These are phyloP conservation scores for Wickerhamiella australiensis DNA, from an alignment of 805 yeast species.

Conservation along the genomic window DNA sequence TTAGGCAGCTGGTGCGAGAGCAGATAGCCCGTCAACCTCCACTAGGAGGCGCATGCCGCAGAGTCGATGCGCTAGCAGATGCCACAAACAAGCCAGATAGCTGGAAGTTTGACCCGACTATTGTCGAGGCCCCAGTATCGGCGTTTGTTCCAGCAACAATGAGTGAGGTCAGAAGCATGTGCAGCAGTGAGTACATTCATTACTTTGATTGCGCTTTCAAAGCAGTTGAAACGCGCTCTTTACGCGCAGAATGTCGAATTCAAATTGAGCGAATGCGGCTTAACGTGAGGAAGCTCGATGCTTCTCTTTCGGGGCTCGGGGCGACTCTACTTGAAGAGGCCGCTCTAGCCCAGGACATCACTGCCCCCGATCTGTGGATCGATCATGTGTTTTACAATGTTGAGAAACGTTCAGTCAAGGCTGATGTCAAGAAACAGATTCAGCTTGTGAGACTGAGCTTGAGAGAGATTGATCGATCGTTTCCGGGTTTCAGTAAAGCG, in stretches of 20 bases:
- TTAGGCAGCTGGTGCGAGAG: neutral
- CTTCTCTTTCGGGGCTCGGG: conserved; percentile 1
- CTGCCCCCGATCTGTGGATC: conserved; percentile 34
- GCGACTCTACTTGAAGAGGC: conserved; percentile 2
- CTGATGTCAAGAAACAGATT: conserved; percentile 38
- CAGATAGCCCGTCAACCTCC: neutral
- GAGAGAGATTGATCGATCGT: conserved; percentile 36
- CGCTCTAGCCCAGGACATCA: conserved; percentile 13
- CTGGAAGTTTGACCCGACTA: conserved; percentile 7
- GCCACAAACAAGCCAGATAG: neutral
- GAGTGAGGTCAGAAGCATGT: neutral
- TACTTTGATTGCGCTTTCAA: conserved; percentile 1
- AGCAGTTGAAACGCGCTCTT: neutral
- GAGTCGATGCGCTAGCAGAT: neutral
- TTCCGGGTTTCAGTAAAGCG: conserved; percentile 57
- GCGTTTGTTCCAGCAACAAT: neutral
- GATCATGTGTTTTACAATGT: conserved; percentile 22
- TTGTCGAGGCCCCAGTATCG: neutral
- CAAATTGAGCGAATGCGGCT: neutral
- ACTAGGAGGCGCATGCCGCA: neutral
- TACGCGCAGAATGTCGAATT: neutral
- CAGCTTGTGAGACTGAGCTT: conserved; percentile 33
- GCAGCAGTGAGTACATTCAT: neutral
- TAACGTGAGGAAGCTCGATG: neutral
- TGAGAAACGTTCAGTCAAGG: conserved; percentile 38